A percentile compares a stretch with the other conserved stretches of the same genome.
phyloP scores from a whole-genome alignment of 225 moss, liverwort and hornwort genomes.

The Sphagnum contortum region DNA sequence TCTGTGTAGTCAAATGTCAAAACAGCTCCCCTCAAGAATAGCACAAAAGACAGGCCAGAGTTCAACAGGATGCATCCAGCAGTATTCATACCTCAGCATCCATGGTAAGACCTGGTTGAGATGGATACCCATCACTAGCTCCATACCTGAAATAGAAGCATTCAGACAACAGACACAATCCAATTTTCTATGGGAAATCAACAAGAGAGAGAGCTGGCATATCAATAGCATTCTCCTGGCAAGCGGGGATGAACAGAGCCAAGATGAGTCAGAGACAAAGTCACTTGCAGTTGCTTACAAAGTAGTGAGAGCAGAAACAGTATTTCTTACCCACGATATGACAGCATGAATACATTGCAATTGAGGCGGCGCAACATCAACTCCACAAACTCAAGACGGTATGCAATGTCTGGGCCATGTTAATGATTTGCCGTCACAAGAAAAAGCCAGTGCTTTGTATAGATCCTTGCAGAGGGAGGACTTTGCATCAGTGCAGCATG shows the following conservation, averaged over 20 bases:
- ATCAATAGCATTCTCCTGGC: too few relatives aligned
- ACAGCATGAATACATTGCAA: conserved; percentile 62
- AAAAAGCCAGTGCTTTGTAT: not conserved
- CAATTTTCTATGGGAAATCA: not conserved
- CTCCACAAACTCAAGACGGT: conserved; percentile 48
- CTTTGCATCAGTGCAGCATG: too few relatives aligned
- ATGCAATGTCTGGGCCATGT: conserved; percentile 41
- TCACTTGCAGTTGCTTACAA: not conserved
- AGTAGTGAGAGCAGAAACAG: not conserved
- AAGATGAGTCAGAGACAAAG: too few relatives aligned
- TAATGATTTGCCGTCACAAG: conserved; percentile 7
- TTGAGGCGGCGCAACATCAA: conserved; percentile 30
- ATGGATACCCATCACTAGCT: conserved; percentile 48
- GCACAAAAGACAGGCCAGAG: too few relatives aligned
- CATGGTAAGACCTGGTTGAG: conserved; percentile 37
- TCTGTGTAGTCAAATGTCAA: too few relatives aligned
- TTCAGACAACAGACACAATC: not conserved
- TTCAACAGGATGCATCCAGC: too few relatives aligned
- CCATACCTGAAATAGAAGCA: conserved; percentile 28
- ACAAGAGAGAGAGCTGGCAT: too few relatives aligned
- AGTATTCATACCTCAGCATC: conserved; percentile 32
- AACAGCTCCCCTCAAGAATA: too few relatives aligned
- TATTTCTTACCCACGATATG: conserved; percentile 42
- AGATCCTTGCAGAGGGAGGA: not conserved
- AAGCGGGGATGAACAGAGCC: too few relatives aligned